These are phyloP conservation scores for Malus sieversii DNA, from an alignment of 306 rosid genomes.

Conservation along the genomic window DNA sequence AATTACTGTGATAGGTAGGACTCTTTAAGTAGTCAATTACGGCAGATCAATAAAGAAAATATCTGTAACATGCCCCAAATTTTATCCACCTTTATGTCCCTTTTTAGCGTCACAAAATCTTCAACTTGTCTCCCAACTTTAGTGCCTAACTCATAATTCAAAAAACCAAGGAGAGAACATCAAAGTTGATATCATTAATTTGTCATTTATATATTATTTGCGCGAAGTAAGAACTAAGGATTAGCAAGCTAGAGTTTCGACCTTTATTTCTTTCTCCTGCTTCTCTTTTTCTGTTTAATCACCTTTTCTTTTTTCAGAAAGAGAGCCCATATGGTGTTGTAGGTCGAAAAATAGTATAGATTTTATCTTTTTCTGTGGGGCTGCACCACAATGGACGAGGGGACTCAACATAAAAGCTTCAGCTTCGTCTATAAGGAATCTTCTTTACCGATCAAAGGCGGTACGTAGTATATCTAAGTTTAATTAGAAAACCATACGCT, in stretches of 20 bases:
- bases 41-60: background rate
- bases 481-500: background rate
- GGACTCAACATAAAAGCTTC: conserved; percentile 14
- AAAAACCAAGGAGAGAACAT: conserved; percentile 6
- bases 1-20: background rate
- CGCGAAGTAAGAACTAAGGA: background rate
- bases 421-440: conserved; percentile 55
- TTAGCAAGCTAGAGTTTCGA: conserved; percentile 1
- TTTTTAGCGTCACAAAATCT: conserved; percentile 40
- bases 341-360: conserved; percentile 13
- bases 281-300: conserved; percentile 16
- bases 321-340: conserved; percentile 39
- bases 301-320: conserved; percentile 34
- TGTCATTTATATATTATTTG: conserved; percentile 28
- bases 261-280: conserved; percentile 11
- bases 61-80: conserved; percentile 16
- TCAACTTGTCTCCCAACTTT: conserved; percentile 51
- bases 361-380: conserved; percentile 48
- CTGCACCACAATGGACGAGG: background rate
- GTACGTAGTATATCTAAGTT: background rate
- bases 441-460: background rate
- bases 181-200: conserved; percentile 10
- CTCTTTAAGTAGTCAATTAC: conserved; percentile 4
- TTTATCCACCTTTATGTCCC: conserved; percentile 48
- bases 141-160: conserved; percentile 29